Percentiles rank a stretch among this genome's conserved stretches.
phyloP scores from a whole-genome alignment of 2,329 filamentous ascomycete species.

The Graphilbum sp. region DNA sequence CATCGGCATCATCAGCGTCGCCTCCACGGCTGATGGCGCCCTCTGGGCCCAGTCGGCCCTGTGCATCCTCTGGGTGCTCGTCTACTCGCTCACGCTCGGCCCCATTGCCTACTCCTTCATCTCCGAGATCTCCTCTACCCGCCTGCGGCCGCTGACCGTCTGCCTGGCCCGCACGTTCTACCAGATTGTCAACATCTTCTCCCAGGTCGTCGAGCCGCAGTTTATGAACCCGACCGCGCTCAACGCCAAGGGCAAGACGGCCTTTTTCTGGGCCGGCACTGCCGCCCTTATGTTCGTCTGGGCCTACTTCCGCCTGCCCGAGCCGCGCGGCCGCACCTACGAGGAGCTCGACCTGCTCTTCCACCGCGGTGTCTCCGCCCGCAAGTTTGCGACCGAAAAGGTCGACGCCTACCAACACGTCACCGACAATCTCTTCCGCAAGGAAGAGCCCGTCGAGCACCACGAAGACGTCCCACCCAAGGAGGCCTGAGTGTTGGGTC shows the following conservation, averaged over 20 bases:
- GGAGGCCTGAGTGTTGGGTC: too few relatives aligned
- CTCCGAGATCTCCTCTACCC: slow-evolving; percentile 28
- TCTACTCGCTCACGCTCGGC: slow-evolving; percentile 17
- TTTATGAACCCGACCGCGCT: slow-evolving; percentile 18
- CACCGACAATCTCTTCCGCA: too few relatives aligned
- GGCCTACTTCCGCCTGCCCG: slow-evolving; percentile 33
- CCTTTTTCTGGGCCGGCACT: slow-evolving; percentile 25
- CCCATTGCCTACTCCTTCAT: slow-evolving; percentile 30
- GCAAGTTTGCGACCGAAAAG: not conserved
- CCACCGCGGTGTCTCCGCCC: not conserved
- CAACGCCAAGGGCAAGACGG: slow-evolving; percentile 25
- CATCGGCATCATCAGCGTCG: slow-evolving; percentile 24
- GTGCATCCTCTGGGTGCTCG: slow-evolving; percentile 22
- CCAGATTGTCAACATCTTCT: slow-evolving; percentile 26
- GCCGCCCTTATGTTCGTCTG: slow-evolving; percentile 29
- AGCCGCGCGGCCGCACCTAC: slow-evolving; percentile 11
- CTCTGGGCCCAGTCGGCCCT: slow-evolving; percentile 23
- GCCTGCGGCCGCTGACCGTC: slow-evolving; percentile 28
- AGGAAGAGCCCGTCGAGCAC: too few relatives aligned
- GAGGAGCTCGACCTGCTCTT: not conserved
- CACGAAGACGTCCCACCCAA: too few relatives aligned
- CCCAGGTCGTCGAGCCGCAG: slow-evolving; percentile 22
- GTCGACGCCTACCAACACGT: not conserved
- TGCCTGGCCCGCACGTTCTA: slow-evolving; percentile 26
- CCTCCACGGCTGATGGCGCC: slow-evolving; percentile 16